Evolutionary conservation across 2,329 filamentous ascomycete genomes (phyloP).

Genomic region (Neonectria coccinea): DNA sequence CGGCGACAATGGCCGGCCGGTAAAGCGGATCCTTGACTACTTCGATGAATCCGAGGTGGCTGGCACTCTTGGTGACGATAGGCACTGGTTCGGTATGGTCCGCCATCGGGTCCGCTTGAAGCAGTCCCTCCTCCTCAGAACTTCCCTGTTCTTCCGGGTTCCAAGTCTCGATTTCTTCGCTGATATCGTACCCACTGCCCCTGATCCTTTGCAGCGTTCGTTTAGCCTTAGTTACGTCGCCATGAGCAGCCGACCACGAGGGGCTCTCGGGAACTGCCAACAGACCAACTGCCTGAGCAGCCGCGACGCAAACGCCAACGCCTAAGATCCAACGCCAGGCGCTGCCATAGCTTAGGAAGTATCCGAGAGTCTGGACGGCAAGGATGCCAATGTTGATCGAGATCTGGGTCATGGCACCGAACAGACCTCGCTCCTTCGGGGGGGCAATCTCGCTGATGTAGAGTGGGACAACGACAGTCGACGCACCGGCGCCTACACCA

Average conservation of each 20-base stretch:
- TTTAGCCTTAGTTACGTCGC: slow-evolving; percentile 70
- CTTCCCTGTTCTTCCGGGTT: slow-evolving; percentile 55
- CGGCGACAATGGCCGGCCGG: slow-evolving; percentile 81
- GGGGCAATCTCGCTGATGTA: slow-evolving; percentile 95
- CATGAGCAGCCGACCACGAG: slow-evolving; percentile 82
- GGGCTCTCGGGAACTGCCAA: slow-evolving; percentile 87
- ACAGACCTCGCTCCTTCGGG: slow-evolving; percentile 78
- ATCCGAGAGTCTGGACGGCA: slow-evolving; percentile 83
- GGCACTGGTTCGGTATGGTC: slow-evolving; percentile 32
- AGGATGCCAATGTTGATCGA: slow-evolving; percentile 94
- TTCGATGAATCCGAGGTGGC: slow-evolving; percentile 69
- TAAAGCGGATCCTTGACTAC: slow-evolving; percentile 76
- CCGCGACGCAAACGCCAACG: slow-evolving; percentile 75
- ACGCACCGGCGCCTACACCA: slow-evolving; percentile 86
- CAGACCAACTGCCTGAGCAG: slow-evolving; percentile 76
- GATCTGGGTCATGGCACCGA: slow-evolving; percentile 87
- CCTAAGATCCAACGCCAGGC: slow-evolving; percentile 88
- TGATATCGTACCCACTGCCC: slow-evolving; percentile 75
- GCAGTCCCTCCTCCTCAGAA: slow-evolving; percentile 78
- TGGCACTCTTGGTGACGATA: slow-evolving; percentile 30
- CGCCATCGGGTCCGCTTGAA: slow-evolving; percentile 55
- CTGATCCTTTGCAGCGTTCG: slow-evolving; percentile 80
- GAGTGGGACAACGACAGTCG: slow-evolving; percentile 92
- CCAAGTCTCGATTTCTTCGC: slow-evolving; percentile 77
- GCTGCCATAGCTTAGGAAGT: slow-evolving; percentile 83